phyloP scores from a whole-genome alignment of 2,329 filamentous ascomycete genomes.

The Pochonia chlamydosporia region DNA sequence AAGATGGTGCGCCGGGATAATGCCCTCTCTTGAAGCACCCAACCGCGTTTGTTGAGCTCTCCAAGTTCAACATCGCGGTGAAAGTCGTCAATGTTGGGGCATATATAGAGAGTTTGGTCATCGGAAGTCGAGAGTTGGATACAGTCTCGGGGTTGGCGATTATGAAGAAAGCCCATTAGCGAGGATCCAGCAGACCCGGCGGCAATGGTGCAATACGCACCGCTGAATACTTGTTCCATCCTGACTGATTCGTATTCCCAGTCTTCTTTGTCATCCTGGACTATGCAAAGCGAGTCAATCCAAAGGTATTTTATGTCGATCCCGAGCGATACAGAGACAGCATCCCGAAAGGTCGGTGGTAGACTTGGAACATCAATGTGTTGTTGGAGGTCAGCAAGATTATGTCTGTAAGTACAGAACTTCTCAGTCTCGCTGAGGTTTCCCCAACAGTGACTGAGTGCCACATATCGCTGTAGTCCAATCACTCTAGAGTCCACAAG shows the following conservation, averaged over 20 bases:
- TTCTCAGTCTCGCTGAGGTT: background rate
- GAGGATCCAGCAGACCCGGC: constrained; percentile 3
- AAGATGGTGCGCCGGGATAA: constrained; percentile 30
- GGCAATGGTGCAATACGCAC: constrained; percentile 8
- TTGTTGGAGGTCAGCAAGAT: background rate
- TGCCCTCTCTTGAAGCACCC: constrained; percentile 33
- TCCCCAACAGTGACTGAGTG: background rate
- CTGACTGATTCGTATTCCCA: constrained; percentile 8
- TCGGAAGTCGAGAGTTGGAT: background rate
- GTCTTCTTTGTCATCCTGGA: background rate
- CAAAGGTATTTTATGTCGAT: background rate
- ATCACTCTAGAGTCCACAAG: background rate
- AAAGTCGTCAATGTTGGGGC: constrained; percentile 27
- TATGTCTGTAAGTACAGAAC: background rate
- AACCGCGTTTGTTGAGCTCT: constrained; percentile 26
- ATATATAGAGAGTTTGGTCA: constrained; percentile 16
- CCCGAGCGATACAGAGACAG: background rate
- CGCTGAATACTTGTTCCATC: constrained; percentile 7
- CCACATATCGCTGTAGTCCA: background rate
- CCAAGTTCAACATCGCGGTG: constrained; percentile 22
- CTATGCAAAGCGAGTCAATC: constrained; percentile 3
- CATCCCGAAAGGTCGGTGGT: background rate
- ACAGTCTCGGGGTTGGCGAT: background rate
- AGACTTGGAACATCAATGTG: background rate
- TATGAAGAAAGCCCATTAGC: constrained; percentile 1